Conservation (phyloP, 2,329 filamentous ascomycete genomes). For the Nannizziopsis barbatae region DNA sequence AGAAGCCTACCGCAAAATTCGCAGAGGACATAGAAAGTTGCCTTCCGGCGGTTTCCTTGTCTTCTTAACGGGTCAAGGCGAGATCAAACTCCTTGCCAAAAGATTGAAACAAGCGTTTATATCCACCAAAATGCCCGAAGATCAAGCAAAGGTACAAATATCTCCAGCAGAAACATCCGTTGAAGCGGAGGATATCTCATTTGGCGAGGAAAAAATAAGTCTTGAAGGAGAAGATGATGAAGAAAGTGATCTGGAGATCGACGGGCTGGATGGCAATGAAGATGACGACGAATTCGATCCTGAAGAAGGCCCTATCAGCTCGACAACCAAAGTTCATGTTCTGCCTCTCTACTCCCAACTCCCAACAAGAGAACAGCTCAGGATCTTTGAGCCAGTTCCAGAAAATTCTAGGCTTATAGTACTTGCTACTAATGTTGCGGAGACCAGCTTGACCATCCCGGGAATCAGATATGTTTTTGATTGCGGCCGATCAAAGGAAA, state of each 20-base stretch:
- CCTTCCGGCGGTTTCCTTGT: constrained; percentile 85
- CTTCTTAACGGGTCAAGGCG: constrained; percentile 86
- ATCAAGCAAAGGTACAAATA: constrained; percentile 58
- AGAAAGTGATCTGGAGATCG: constrained; percentile 50
- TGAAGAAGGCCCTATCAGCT: constrained; percentile 46
- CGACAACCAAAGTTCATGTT: constrained; percentile 65
- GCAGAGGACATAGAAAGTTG: constrained; percentile 75
- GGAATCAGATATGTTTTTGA: constrained; percentile 94
- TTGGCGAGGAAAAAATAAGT: constrained; percentile 47
- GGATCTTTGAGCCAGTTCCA: constrained; percentile 75
- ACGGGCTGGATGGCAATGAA: constrained; percentile 45
- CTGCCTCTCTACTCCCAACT: constrained; percentile 90
- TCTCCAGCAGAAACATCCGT: constrained; percentile 66
- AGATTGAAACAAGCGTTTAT: constrained; percentile 59
- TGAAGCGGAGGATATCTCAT: constrained; percentile 77
- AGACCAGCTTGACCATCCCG: constrained; percentile 93
- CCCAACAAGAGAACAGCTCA: constrained; percentile 79
- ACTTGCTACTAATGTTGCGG: constrained; percentile 88
- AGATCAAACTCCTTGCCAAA: constrained; percentile 76
- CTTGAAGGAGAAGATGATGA: constrained; percentile 44
- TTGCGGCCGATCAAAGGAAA: constrained; percentile 82
- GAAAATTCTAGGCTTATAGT: constrained; percentile 77
- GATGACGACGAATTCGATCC: constrained; percentile 59
- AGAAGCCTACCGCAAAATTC: constrained; percentile 78
- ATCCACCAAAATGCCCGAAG: constrained; percentile 40